Conservation (phyloP, 139 green algal genomes). For the Chlamydomonas applanata region DNA sequence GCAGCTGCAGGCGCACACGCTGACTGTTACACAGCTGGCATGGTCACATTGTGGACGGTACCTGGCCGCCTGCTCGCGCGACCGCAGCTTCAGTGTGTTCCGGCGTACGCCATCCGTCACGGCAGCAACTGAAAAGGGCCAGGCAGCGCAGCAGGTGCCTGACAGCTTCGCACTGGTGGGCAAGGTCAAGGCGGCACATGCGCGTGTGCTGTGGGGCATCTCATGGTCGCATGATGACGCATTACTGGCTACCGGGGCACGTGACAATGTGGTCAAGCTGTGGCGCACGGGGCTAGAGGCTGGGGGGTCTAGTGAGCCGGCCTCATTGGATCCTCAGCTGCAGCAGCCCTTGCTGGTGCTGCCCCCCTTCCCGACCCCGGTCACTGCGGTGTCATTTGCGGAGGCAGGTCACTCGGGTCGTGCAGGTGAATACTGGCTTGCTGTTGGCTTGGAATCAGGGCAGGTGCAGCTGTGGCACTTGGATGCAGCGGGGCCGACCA, state of each 20-base stretch:
- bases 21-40: slow-evolving; percentile 91
- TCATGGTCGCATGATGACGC: slow-evolving; percentile 64
- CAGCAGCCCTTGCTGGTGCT: slow-evolving; percentile 14
- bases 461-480: slow-evolving; percentile 42
- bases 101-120: slow-evolving; percentile 9
- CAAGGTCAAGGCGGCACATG: slow-evolving; percentile 63
- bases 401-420: too few relatives aligned
- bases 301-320: background rate
- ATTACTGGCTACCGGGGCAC: slow-evolving; percentile 69
- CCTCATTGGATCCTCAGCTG: background rate
- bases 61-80: slow-evolving; percentile 23
- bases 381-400: slow-evolving; percentile 61
- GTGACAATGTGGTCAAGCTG: slow-evolving; percentile 74
- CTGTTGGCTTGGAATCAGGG: slow-evolving; percentile 57
- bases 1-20: slow-evolving; percentile 69
- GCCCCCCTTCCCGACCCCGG: slow-evolving; percentile 39
- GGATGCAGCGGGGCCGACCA: background rate
- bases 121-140: background rate
- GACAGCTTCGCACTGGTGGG: slow-evolving; percentile 43
- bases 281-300: slow-evolving; percentile 39
- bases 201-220: slow-evolving; percentile 75
- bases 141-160: slow-evolving; percentile 8
- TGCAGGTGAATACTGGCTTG: slow-evolving; percentile 49
- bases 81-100: slow-evolving; percentile 35
- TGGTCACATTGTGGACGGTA: slow-evolving; percentile 54